Percentiles rank a stretch among this genome's conserved stretches.
Conservation (phyloP, 2,329 filamentous ascomycete genomes). For the Xylariomycetidae sp. region DNA sequence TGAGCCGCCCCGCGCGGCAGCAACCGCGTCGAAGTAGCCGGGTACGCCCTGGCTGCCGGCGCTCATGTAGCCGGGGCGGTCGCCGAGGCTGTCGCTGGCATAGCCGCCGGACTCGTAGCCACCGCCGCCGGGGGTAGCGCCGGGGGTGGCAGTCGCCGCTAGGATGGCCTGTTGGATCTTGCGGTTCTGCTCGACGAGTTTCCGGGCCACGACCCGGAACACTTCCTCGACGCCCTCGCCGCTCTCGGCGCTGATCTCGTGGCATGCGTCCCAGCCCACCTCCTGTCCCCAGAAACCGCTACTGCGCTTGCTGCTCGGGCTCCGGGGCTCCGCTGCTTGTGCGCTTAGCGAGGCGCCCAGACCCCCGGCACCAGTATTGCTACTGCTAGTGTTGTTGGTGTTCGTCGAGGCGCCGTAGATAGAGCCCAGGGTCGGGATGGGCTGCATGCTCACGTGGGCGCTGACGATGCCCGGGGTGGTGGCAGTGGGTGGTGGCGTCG, state of each 20-base stretch:
- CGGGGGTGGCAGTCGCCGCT: constrained; percentile 43
- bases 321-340: constrained; percentile 42
- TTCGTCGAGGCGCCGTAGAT: no score
- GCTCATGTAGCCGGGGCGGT: constrained; percentile 22
- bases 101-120: constrained; percentile 29
- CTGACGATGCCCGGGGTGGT: constrained; percentile 28
- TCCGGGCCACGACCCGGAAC: constrained; percentile 64
- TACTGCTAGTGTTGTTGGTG: no score
- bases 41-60: constrained; percentile 21
- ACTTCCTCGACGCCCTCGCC: constrained; percentile 96
- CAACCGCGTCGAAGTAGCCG: constrained; percentile 42
- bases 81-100: constrained; percentile 31
- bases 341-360: constrained; percentile 2
- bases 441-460: constrained; percentile 7
- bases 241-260: constrained; percentile 91
- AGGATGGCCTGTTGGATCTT: constrained; percentile 55
- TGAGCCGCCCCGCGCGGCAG: constrained; percentile 40
- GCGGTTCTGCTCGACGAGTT: constrained; percentile 58
- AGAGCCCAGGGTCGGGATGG: constrained; percentile 21
- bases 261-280: constrained; percentile 92
- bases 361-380: constrained; percentile 33
- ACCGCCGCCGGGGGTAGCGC: constrained; percentile 44
- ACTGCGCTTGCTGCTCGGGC: constrained; percentile 58
- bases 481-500: constrained; percentile 62
- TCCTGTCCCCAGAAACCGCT: constrained; percentile 87